These are phyloP conservation scores for Umbelopsis ramanniana DNA, from an alignment of 192 early-diverging fungal genomes.

Conservation along the genomic window DNA sequence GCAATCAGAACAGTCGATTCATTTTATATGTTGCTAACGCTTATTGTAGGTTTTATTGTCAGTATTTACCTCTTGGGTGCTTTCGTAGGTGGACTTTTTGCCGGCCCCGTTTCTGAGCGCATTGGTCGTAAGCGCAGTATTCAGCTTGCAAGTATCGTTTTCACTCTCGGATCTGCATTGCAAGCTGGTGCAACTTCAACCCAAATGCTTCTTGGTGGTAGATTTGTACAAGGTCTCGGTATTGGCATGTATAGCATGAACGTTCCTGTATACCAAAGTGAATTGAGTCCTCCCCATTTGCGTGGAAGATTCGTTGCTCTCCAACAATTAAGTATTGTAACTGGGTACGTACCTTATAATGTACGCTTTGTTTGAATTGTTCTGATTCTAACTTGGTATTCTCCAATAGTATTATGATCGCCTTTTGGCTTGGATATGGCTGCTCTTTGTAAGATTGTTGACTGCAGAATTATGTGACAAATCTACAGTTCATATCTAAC, in stretches of 20 bases:
- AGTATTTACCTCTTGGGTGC: conserved; percentile 59
- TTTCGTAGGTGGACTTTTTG: conserved; percentile 56
- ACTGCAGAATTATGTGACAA: not conserved
- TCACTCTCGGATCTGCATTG: conserved; percentile 61
- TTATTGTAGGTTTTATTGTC: conserved; percentile 61
- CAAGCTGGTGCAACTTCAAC: conserved; percentile 53
- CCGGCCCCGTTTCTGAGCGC: conserved; percentile 56
- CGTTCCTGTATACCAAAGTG: conserved; percentile 54
- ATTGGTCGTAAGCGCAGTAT: conserved; percentile 62
- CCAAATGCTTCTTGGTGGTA: conserved; percentile 60
- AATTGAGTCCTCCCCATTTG: conserved; percentile 52
- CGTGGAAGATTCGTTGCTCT: conserved; percentile 55
- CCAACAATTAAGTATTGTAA: conserved; percentile 53
- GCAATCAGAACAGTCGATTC: conserved; percentile 8
- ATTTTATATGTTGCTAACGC: conserved; percentile 64
- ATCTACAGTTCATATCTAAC: not conserved
- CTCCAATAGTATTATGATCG: conserved; percentile 66
- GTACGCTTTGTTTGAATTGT: not conserved
- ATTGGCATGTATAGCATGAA: conserved; percentile 49
- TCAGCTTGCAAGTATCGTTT: conserved; percentile 52
- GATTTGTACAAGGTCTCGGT: conserved; percentile 64
- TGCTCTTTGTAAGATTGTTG: conserved; percentile 26
- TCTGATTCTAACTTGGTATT: not conserved
- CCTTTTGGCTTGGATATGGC: conserved; percentile 60
- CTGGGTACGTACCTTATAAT: conserved; percentile 55